Base-by-base conservation (phyloP, 805 yeast genomes). In the Cephaloascus fragrans region DNA sequence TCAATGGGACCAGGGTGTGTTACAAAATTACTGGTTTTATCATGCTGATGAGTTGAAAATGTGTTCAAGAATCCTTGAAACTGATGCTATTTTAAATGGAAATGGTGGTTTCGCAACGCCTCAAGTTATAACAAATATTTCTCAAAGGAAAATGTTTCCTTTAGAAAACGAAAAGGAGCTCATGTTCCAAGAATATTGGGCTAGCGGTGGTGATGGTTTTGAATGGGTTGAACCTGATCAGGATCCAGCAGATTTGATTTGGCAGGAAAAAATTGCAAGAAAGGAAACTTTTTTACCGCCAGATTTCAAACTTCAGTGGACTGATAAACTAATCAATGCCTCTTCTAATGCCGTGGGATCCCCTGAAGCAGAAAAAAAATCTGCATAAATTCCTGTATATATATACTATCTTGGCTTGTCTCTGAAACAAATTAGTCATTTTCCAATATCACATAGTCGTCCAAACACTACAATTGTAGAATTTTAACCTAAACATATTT, bases 161-260 rank as follows among this genome's bases (percentile, higher is more conserved):
- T 64, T 64, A 50, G 75, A 75, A 47, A 77, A 82, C 36, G 75
- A 78, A 40, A 80, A 75, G 43, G 94, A 85, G 43, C 53, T 74
- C 36, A 67, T 77, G 63, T 49, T 85, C 47, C 83, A 84, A 51
- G 94, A 87, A 48, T 85, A 84, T 59, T 85, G 95, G 95, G 76
- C 84, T 52, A 71, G 82, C 33, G 84, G 86, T 5, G 95, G 95
- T 23, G 89, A 81, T 39, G 88, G 87, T 12, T 85, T 83, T 52
- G 84, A 80, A 43, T 85, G 95, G 95, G 80, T 75, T 10, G 95
- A 85, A 52, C 95, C 95, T 1, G 95, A 85, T 53, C 83, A 82
- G 51, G 95, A 86, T 52, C 95, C 95, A 0, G 94, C 93, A 0
- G 87, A 80, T 17, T 44, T 77, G 15, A 38, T 59, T 18, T 67